A percentile compares a stretch with the other conserved stretches of the same genome.
Conservation (phyloP, 139 green algal genomes). For the Chlorella sp. region DNA sequence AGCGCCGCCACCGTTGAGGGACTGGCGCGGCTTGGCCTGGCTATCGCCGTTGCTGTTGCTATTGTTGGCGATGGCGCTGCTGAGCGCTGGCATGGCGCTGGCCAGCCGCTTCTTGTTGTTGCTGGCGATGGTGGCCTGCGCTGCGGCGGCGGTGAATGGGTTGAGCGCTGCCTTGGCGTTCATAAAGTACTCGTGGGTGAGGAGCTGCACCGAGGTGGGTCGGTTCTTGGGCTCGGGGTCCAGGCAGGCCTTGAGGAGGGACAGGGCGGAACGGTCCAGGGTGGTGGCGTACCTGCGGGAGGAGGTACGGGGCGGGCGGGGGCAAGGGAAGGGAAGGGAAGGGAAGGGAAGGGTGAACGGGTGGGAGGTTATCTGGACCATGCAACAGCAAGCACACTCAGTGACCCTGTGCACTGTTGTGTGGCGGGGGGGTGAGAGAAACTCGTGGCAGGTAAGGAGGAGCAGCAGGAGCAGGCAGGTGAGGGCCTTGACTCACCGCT, state of each 20-base stretch:
- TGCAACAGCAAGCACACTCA: background rate
- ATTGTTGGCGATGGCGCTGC: too few relatives aligned
- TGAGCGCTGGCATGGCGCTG: too few relatives aligned
- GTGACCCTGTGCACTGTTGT: background rate
- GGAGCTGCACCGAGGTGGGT: background rate
- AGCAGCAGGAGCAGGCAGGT: background rate
- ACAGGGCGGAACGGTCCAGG: background rate
- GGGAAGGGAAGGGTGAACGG: background rate
- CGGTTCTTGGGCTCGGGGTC: background rate
- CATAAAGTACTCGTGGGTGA: constrained; percentile 5
- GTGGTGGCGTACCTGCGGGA: too few relatives aligned
- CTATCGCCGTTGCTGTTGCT: too few relatives aligned
- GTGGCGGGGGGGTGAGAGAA: background rate
- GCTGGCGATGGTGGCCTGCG: too few relatives aligned
- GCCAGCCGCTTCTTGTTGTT: too few relatives aligned
- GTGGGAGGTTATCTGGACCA: background rate
- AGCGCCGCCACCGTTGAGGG: too few relatives aligned
- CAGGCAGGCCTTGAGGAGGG: constrained; percentile 8
- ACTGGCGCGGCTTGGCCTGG: too few relatives aligned
- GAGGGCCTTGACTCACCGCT: background rate
- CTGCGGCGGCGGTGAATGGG: background rate
- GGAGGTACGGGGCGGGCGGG: background rate
- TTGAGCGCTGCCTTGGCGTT: background rate
- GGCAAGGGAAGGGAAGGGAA: background rate
- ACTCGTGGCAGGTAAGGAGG: background rate